phyloP scores from a whole-genome alignment of 495 filamentous ascomycete species.

The Hypoxylon rickii region DNA sequence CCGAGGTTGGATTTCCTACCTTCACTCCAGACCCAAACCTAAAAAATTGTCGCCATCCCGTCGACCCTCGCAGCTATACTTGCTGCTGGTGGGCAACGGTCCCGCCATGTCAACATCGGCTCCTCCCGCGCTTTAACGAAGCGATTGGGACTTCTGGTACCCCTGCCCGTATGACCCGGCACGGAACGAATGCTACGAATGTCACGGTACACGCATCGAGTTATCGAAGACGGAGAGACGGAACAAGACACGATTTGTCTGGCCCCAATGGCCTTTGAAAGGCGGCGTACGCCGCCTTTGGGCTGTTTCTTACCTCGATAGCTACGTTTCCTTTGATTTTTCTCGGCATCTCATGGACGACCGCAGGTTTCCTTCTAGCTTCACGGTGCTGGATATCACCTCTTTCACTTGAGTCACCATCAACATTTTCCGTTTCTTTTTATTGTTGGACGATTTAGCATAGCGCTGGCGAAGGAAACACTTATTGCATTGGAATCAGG shows the following conservation, averaged over 20 bases:
- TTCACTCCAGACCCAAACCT: slow-evolving; percentile 53
- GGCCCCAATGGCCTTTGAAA: background rate
- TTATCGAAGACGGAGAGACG: slow-evolving; percentile 33
- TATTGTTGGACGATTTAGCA: slow-evolving; percentile 27
- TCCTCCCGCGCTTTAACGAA: slow-evolving; percentile 39
- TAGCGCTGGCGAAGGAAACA: slow-evolving; percentile 31
- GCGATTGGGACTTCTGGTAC: slow-evolving; percentile 16
- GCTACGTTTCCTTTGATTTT: slow-evolving; percentile 16
- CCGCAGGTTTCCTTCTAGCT: slow-evolving; percentile 3
- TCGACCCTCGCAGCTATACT: slow-evolving; percentile 52
- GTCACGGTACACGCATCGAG: slow-evolving; percentile 18
- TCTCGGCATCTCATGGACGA: slow-evolving; percentile 12
- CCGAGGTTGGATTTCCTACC: slow-evolving; percentile 51
- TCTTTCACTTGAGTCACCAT: slow-evolving; percentile 6
- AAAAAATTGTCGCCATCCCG: slow-evolving; percentile 42
- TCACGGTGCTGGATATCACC: slow-evolving; percentile 17
- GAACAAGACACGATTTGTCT: slow-evolving; percentile 16
- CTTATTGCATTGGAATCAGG: slow-evolving; percentile 21
- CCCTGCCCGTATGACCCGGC: slow-evolving; percentile 20
- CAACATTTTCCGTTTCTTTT: slow-evolving; percentile 4
- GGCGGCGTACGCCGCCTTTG: slow-evolving; percentile 1
- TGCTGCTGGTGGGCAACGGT: slow-evolving; percentile 54
- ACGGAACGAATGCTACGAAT: slow-evolving; percentile 22
- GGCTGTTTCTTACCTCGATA: slow-evolving; percentile 11
- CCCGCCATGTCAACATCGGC: slow-evolving; percentile 51